Conservation (phyloP, 495 filamentous ascomycete genomes). For the Penicillium maclennaniae region DNA sequence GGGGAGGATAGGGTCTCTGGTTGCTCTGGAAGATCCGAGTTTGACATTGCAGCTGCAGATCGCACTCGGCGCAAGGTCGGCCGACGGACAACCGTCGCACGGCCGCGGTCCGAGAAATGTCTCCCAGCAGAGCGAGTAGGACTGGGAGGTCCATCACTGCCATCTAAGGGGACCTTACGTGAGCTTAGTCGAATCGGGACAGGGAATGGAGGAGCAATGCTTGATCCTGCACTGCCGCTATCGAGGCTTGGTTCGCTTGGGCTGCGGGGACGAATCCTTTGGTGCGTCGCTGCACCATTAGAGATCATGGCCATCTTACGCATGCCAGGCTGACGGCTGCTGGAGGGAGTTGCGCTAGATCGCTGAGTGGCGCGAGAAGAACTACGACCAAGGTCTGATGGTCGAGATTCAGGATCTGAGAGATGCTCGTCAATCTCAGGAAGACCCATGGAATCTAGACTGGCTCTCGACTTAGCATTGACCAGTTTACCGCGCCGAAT, state of each 20-base stretch:
- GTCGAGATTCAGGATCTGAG: conserved; percentile 28
- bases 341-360: conserved; percentile 19
- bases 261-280: conserved; percentile 60
- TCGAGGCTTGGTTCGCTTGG: conserved; percentile 66
- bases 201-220: conserved; percentile 71
- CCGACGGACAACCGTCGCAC: conserved; percentile 30
- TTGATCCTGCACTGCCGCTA: conserved; percentile 44
- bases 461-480: conserved; percentile 30
- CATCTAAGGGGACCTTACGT: conserved; percentile 63
- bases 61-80: conserved; percentile 71
- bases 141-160: conserved; percentile 74
- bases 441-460: conserved; percentile 34
- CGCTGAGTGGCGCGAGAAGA: conserved; percentile 21
- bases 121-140: conserved; percentile 60
- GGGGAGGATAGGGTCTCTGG: conserved; percentile 62
- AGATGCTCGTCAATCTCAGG: conserved; percentile 42
- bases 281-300: conserved; percentile 69
- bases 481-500: conserved; percentile 42
- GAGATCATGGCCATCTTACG: conserved; percentile 70
- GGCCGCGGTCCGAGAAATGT: conserved; percentile 39
- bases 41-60: conserved; percentile 70
- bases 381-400: conserved; percentile 18
- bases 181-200: conserved; percentile 89
- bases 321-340: conserved; percentile 49
- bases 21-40: conserved; percentile 36